Evolutionary conservation across 202 grass and related monocot genomes (phyloP).

Genomic region (Cymbopogon flexuosus): DNA sequence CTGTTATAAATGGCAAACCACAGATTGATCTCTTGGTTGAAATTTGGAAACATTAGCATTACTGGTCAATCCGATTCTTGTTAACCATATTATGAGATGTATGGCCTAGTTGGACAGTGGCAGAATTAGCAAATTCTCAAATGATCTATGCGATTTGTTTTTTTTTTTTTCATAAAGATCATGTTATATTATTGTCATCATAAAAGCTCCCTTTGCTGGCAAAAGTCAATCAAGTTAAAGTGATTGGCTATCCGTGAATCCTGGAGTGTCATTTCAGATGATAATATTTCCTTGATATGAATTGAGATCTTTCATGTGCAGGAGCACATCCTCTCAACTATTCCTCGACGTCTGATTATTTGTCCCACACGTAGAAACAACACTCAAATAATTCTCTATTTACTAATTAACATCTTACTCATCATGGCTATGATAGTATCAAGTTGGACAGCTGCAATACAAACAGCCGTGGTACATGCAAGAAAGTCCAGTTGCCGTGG

Average conservation of each 20-base stretch:
- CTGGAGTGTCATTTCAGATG: background rate
- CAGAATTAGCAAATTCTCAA: background rate
- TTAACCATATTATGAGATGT: no score
- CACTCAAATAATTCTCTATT: background rate
- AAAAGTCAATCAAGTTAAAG: background rate
- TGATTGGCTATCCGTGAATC: conserved; percentile 6
- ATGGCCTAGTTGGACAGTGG: no score
- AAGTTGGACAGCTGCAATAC: conserved; percentile 34
- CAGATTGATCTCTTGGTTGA: no score
- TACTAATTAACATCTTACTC: background rate
- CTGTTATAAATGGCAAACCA: no score
- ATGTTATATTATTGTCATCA: background rate
- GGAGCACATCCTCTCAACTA: background rate
- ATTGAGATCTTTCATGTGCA: conserved; percentile 17
- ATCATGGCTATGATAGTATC: background rate
- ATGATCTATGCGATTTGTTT: background rate
- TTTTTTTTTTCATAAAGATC: background rate
- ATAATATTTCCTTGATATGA: background rate
- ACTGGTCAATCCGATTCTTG: no score
- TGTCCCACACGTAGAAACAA: background rate
- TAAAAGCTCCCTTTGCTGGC: background rate
- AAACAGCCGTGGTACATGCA: conserved; percentile 17
- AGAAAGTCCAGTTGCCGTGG: conserved; percentile 11
- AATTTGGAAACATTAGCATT: no score
- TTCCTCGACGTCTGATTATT: background rate